A percentile compares a stretch with the other conserved stretches of the same genome.
Conservation (phyloP, 2,329 filamentous ascomycete genomes). For the Talaromyces funiculosus region DNA sequence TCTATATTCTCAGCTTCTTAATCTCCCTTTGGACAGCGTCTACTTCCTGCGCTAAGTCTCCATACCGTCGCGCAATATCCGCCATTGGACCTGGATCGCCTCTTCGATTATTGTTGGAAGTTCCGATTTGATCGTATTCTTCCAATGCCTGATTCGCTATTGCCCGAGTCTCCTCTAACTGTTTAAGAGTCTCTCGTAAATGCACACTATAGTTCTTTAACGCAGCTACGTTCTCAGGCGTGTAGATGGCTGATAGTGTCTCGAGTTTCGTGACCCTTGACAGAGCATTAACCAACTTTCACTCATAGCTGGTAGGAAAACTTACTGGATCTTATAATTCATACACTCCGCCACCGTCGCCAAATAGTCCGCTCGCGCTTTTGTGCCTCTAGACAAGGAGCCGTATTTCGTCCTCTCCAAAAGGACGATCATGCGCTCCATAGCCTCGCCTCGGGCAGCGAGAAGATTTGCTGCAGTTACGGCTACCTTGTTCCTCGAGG, state of each 20-base stretch:
- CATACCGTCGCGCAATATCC: constrained; percentile 36
- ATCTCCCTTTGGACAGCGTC: constrained; percentile 34
- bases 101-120: neutral
- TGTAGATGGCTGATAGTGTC: constrained; percentile 33
- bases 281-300: neutral
- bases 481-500: constrained; percentile 30
- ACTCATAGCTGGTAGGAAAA: neutral
- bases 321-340: constrained; percentile 35
- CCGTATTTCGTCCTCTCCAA: constrained; percentile 38
- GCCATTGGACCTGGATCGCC: constrained; percentile 23
- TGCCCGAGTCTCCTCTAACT: constrained; percentile 20
- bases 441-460: constrained; percentile 25
- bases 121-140: constrained; percentile 29
- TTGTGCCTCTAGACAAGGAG: constrained; percentile 29
- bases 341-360: constrained; percentile 33
- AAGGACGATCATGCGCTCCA: constrained; percentile 36
- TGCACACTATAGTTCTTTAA: constrained; percentile 31
- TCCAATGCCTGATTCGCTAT: constrained; percentile 29
- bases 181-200: constrained; percentile 23
- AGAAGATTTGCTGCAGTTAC: constrained; percentile 31
- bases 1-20: constrained; percentile 21
- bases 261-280: constrained; percentile 34
- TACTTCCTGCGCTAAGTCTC: constrained; percentile 31
- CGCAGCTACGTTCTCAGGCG: constrained; percentile 31
- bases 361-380: constrained; percentile 37